A percentile compares a stretch with the other conserved stretches of the same genome.
These are phyloP conservation scores for Erythrophleum fordii DNA, from an alignment of 306 rosid species.

Conservation along the genomic window DNA sequence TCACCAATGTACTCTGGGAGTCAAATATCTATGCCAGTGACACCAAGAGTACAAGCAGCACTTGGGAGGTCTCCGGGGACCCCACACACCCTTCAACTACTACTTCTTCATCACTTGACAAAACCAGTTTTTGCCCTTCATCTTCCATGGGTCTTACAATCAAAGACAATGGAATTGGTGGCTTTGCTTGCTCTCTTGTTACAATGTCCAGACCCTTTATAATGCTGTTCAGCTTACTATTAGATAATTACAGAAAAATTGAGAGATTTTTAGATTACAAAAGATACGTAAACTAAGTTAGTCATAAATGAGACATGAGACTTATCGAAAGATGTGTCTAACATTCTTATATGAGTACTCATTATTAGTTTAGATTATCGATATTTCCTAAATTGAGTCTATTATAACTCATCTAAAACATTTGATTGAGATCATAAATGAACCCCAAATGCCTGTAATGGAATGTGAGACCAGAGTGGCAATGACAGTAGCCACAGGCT, in stretches of 20 bases:
- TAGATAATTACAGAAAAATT: not conserved
- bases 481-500: not conserved
- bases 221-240: constrained; percentile 10
- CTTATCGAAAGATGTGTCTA: not conserved
- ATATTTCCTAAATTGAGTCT: not conserved
- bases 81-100: constrained; percentile 47
- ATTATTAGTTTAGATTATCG: not conserved
- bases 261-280: not conserved
- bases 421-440: not conserved
- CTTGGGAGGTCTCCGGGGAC: constrained; percentile 42
- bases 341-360: not conserved
- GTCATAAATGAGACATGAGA: not conserved
- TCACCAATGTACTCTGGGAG: constrained; percentile 42
- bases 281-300: not conserved
- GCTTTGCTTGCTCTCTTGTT: constrained; percentile 13
- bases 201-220: constrained; percentile 2
- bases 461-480: not conserved
- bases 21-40: constrained; percentile 51
- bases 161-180: not conserved
- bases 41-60: constrained; percentile 43
- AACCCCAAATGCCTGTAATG: not conserved
- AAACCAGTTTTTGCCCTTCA: constrained; percentile 27
- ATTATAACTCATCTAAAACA: not conserved
- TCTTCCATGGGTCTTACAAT: constrained; percentile 33
- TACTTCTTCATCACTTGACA: constrained; percentile 10